Evolutionary conservation across 768 basidiomycete species (phyloP), one percentile per base, ranked within the genome.

Genomic region (Hygrophorus pudorinus): DNA sequence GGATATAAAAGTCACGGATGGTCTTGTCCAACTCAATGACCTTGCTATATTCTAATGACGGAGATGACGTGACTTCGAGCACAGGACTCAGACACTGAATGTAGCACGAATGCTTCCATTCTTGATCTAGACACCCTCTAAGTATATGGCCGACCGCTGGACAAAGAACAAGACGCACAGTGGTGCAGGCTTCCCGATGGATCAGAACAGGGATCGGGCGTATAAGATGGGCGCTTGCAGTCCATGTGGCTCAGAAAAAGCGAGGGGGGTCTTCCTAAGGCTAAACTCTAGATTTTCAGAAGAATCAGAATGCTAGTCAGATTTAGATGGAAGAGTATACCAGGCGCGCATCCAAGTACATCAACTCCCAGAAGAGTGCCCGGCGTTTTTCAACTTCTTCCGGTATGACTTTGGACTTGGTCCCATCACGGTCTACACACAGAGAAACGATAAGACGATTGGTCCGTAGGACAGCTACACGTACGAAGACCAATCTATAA

Each of bases 21-120:
- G 56, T 65, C 24, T 56, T 67, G 59, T 83, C 81, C 11, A 81
- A 68, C 32, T 69, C 70, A 29, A 84, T 56, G 29, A 82, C 65
- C 5, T 57, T 67, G 18, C 61, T 63, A 52, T 74, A 71, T 44
- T 78, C 73, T 11, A 70, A 55, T 12, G 66, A 64, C n/a, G 71
- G 73, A 46, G 75, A 68, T 1, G 78, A 74, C 33, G 72, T 72
- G 13, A 71, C 65, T 38, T 79, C 75, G 10, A 81, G 63, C 9
- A 81, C 76, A 1, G 80, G 80, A 14, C 74, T 71, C 27, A 81
- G 65, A 53, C 79, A 82, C 24, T 73, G 56, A 2, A 68, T 53
- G 52, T 78, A 79, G 54, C 78, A 83, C 0, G 70, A 67, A 51
- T 82, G 77, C 53, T 79, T 81, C 81, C 81, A 84, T 64, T 77